Evolutionary conservation across 331 rosid genomes (phyloP).

Genomic region (Cydonia oblonga): DNA sequence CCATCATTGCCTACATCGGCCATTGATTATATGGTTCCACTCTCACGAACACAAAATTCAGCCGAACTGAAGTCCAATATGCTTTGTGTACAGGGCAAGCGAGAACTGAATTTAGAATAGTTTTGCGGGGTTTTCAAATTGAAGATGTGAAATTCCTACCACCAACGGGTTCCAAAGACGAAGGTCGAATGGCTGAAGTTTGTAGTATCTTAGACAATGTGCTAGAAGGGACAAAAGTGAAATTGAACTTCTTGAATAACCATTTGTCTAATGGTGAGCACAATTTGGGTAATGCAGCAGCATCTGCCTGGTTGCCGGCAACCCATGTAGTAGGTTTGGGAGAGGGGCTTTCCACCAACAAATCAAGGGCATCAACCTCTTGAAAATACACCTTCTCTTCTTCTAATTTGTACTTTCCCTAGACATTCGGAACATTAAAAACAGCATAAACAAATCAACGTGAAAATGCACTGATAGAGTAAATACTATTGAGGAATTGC

Average conservation of each 20-base stretch:
- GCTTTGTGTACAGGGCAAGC: slow-evolving; percentile 6
- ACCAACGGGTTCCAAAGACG: slow-evolving; percentile 14
- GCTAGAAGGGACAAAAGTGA: slow-evolving; percentile 46
- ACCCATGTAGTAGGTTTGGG: slow-evolving; percentile 72
- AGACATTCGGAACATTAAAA: slow-evolving; percentile 6
- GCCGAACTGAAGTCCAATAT: slow-evolving; percentile 8
- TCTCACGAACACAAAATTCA: slow-evolving; percentile 12
- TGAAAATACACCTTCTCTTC: slow-evolving; percentile 64
- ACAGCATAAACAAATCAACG: too few species aligned
- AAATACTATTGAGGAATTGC: background rate
- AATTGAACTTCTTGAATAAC: slow-evolving; percentile 49
- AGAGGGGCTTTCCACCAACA: slow-evolving; percentile 92
- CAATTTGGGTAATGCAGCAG: slow-evolving; percentile 38
- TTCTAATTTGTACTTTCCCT: slow-evolving; percentile 58
- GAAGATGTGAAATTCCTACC: slow-evolving; percentile 11
- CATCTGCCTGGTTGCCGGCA: slow-evolving; percentile 20
- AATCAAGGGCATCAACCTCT: slow-evolving; percentile 86
- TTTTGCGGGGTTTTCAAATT: slow-evolving; percentile 25
- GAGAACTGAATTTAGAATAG: slow-evolving; percentile 19
- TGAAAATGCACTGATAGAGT: background rate
- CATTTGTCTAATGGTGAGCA: slow-evolving; percentile 66
- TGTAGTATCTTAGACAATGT: slow-evolving; percentile 71
- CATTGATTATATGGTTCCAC: slow-evolving; percentile 6
- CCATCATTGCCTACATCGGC: slow-evolving; percentile 19
- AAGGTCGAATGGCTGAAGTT: slow-evolving; percentile 26